A percentile compares a stretch with the other conserved stretches of the same genome.
Conservation (phyloP, 805 yeast species). For the Lachancea kluyveri region DNA sequence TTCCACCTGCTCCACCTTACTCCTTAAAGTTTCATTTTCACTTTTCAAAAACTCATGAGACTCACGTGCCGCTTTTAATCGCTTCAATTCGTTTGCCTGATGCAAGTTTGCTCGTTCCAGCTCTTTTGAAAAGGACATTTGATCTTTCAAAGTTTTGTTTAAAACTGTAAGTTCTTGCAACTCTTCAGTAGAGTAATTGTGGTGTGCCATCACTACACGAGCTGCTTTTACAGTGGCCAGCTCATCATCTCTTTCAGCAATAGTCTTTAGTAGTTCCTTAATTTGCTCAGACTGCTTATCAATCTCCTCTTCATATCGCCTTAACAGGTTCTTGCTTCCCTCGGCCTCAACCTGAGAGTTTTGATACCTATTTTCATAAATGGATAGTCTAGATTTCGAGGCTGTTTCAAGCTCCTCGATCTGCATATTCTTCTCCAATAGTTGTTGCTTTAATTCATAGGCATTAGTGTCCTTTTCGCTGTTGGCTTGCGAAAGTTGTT, state of each 20-base stretch:
- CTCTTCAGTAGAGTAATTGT: slow-evolving; percentile 28
- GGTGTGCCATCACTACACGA: slow-evolving; percentile 32
- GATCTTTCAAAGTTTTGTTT: slow-evolving; percentile 35
- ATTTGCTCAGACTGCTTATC: slow-evolving; percentile 18
- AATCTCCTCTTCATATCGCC: slow-evolving; percentile 23
- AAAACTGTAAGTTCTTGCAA: slow-evolving; percentile 29
- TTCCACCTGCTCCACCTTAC: slow-evolving; percentile 38
- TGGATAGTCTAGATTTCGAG: slow-evolving; percentile 18
- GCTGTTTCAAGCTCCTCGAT: slow-evolving; percentile 34
- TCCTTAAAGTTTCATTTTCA: slow-evolving; percentile 30
- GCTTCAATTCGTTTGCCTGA: slow-evolving; percentile 46
- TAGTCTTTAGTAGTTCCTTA: slow-evolving; percentile 14
- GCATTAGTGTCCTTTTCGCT: slow-evolving; percentile 22
- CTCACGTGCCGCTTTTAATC: slow-evolving; percentile 32
- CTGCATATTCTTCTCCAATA: slow-evolving; percentile 18
- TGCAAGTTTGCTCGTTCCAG: slow-evolving; percentile 47
- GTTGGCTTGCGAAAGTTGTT: slow-evolving; percentile 18
- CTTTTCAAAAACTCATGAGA: slow-evolving; percentile 21
- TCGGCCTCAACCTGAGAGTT: slow-evolving; percentile 14
- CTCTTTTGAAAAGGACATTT: slow-evolving; percentile 39
- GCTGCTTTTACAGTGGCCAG: slow-evolving; percentile 27
- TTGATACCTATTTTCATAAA: slow-evolving; percentile 13
- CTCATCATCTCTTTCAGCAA: slow-evolving; percentile 22
- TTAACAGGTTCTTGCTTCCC: slow-evolving; percentile 15
- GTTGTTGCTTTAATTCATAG: slow-evolving; percentile 30